Percentiles rank a stretch among this genome's conserved stretches.
Evolutionary conservation across 2,329 filamentous ascomycete species (phyloP).

Genomic region (Xylariaceae sp.): DNA sequence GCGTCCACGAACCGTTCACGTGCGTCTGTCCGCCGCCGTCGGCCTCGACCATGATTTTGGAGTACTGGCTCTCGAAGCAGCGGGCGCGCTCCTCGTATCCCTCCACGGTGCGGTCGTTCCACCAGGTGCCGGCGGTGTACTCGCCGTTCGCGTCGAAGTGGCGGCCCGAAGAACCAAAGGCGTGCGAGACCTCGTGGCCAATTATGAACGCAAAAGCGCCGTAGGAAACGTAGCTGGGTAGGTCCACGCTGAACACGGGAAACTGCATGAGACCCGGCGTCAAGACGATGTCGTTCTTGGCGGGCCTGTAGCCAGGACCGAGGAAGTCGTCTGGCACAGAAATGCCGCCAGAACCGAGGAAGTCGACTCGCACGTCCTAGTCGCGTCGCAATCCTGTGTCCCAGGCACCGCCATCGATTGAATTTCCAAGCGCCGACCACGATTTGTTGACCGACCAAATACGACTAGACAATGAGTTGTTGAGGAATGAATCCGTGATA

Average conservation of each 20-base stretch:
- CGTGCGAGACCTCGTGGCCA: constrained; percentile 58
- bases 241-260: constrained; percentile 48
- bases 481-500: constrained; percentile 46
- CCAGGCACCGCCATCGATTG: constrained; percentile 53
- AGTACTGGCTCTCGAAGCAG: constrained; percentile 57
- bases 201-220: constrained; percentile 56
- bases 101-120: constrained; percentile 49
- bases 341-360: constrained; percentile 58
- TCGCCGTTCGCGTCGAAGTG: constrained; percentile 57
- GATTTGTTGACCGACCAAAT: constrained; percentile 35
- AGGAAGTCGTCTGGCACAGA: constrained; percentile 53
- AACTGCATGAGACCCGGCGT: constrained; percentile 60
- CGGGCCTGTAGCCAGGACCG: constrained; percentile 57
- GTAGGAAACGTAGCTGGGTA: constrained; percentile 49
- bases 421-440: constrained; percentile 52
- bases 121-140: constrained; percentile 59
- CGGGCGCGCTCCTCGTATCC: constrained; percentile 50
- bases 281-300: constrained; percentile 58
- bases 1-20: constrained; percentile 53
- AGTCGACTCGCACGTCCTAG: constrained; percentile 53
- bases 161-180: constrained; percentile 57
- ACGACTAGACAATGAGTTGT: constrained; percentile 43
- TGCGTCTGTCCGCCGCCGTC: constrained; percentile 47
- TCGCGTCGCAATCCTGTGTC: too few species aligned
- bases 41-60: constrained; percentile 48